These are phyloP conservation scores for Phytophthora pseudosyringae DNA, from an alignment of 352 stramenopile genomes.

Conservation along the genomic window DNA sequence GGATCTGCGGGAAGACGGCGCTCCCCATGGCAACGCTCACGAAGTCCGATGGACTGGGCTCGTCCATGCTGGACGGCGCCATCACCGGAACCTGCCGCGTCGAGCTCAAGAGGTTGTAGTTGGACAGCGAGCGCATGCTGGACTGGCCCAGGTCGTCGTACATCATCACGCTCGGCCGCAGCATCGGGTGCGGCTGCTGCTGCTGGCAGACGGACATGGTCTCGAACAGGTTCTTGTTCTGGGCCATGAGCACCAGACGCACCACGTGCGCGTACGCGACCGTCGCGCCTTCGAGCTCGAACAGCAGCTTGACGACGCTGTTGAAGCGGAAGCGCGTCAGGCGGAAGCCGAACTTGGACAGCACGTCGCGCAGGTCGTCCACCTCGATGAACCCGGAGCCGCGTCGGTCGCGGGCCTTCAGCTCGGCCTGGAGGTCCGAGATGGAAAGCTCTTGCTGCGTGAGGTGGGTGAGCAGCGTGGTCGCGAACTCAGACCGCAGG, in stretches of 20 bases:
- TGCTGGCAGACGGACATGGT: constrained; percentile 3
- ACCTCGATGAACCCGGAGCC: constrained; percentile 44
- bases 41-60: constrained; percentile 19
- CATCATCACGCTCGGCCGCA: constrained; percentile 30
- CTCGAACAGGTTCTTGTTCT: constrained; percentile 26
- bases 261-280: constrained; percentile 56
- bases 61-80: constrained; percentile 9
- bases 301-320: constrained; percentile 63
- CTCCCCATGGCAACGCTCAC: constrained; percentile 11
- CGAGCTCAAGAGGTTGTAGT: constrained; percentile 39
- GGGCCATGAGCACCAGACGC: constrained; percentile 42
- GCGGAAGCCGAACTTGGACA: constrained; percentile 50
- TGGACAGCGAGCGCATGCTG: constrained; percentile 34
- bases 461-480: constrained; percentile 36
- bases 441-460: constrained; percentile 21
- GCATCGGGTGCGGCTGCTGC: constrained; percentile 23
- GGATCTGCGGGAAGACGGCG: constrained; percentile 8
- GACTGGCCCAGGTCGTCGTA: constrained; percentile 26
- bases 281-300: constrained; percentile 39
- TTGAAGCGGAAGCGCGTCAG: constrained; percentile 71
- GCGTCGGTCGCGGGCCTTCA: constrained; percentile 36
- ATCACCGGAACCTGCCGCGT: constrained; percentile 16
- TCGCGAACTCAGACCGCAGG: constrained; percentile 56
- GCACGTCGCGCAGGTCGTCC: constrained; percentile 47
- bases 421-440: constrained; percentile 41